These are phyloP conservation scores for Komagataea norvegica DNA, from an alignment of 1,139 yeast species.

Conservation along the genomic window DNA sequence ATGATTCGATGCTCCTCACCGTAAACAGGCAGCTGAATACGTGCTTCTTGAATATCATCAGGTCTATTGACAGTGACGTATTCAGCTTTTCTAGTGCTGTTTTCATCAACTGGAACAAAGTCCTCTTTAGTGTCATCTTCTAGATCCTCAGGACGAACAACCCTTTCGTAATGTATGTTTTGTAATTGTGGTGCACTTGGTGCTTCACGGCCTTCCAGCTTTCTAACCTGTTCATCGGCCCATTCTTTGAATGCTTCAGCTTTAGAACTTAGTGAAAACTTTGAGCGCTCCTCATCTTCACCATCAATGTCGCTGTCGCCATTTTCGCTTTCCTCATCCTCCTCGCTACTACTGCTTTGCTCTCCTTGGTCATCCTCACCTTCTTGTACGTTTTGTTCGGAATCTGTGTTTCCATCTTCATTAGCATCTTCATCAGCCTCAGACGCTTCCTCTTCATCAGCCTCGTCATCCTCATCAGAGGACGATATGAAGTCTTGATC, in stretches of 20 bases:
- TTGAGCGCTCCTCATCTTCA: constrained; percentile 24
- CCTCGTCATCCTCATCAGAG: constrained; percentile 26
- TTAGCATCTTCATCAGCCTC: constrained; percentile 22
- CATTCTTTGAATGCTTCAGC: constrained; percentile 50
- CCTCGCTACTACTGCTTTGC: constrained; percentile 23
- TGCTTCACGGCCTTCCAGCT: constrained; percentile 52
- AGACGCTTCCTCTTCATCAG: constrained; percentile 16
- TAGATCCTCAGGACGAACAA: constrained; percentile 56
- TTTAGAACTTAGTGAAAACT: constrained; percentile 25
- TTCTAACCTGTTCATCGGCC: constrained; percentile 46
- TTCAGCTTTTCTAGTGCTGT: constrained; percentile 55
- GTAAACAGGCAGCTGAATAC: constrained; percentile 80
- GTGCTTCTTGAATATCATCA: constrained; percentile 56
- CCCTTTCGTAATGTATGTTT: constrained; percentile 42
- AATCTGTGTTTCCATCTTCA: constrained; percentile 23
- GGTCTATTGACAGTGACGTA: constrained; percentile 65
- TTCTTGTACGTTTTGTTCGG: constrained; percentile 19
- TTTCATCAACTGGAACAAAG: constrained; percentile 50
- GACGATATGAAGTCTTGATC: constrained; percentile 40
- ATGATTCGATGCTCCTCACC: constrained; percentile 89
- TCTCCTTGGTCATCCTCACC: constrained; percentile 22
- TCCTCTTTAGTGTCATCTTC: constrained; percentile 61
- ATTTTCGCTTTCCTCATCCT: constrained; percentile 21
- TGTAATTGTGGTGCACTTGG: constrained; percentile 47
- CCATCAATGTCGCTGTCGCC: constrained; percentile 19